Evolutionary conservation across 331 rosid genomes (phyloP), one percentile per base, ranked within the genome.

Genomic region (Quercus phellos): DNA sequence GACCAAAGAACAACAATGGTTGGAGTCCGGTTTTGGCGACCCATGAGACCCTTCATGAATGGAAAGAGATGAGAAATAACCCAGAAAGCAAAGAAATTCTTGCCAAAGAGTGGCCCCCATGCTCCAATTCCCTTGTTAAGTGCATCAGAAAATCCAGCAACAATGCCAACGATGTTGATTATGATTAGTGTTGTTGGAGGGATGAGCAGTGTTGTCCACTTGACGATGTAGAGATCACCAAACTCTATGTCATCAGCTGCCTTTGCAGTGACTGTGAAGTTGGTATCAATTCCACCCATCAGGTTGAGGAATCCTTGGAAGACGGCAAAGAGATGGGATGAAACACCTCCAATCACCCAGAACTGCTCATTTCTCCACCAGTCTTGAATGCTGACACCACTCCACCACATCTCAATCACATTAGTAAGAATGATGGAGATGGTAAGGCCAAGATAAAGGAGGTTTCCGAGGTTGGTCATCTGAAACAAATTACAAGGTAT

Each of bases 291-390:
- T 12, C 99, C 99, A 3, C 97, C 99, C 54, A 89, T 54, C 94
- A 94, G 88, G 76, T 94, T 94, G 0, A 94, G 86, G 72, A 94
- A 92, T 19, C 99, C 99, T 78, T 94, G 99, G 89, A 92, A 94
- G 26, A 92, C 97, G 7, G 99, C 99, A 55, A 94, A 94, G 11
- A 94, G 90, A 89, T 94, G 96, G 3, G 99, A 97, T 19, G 99
- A 94, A 76, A 94, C 99, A 32, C 99, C 99, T 81, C 97, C 97
- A 5, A 91, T 94, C 55, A 94, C 99, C 99, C 99, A 94, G 79
- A 94, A 94, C 66, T 94, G 98, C 84, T 94, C 98, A 10, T 92
- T 94, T 70, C 99, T 88, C 99, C 99, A 92, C 67, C 89, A 46
- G 35, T 89, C 99, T 83, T 90, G 90, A 1, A 91, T 87, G 76